Percentiles rank a stretch among this genome's conserved stretches.
Evolutionary conservation across 345 rosid genomes (phyloP).

Genomic region (Sisymbrium irio): DNA sequence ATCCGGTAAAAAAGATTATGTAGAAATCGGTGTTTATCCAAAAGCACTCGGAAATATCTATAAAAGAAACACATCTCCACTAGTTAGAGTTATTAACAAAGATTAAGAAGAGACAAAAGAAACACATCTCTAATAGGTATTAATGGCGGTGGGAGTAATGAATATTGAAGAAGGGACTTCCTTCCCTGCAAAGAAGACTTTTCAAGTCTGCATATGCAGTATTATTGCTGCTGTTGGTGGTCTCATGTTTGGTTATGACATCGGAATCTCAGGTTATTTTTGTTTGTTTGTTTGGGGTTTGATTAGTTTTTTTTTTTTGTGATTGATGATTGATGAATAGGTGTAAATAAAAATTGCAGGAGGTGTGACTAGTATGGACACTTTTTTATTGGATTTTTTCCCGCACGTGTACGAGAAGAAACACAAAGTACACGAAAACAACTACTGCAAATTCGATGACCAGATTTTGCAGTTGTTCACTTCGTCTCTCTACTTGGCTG

Average conservation of each 20-base stretch:
- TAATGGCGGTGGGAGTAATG: constrained; percentile 10
- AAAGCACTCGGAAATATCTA: neutral
- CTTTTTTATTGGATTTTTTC: constrained; percentile 60
- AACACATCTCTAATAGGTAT: neutral
- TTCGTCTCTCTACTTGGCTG: constrained; percentile 78
- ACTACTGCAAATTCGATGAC: constrained; percentile 72
- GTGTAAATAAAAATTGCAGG: constrained; percentile 35
- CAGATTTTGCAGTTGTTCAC: constrained; percentile 64
- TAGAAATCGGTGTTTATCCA: neutral
- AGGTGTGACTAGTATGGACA: constrained; percentile 81
- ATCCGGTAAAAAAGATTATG: neutral
- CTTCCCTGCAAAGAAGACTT: constrained; percentile 30
- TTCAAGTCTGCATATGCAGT: constrained; percentile 39
- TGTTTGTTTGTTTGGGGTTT: neutral
- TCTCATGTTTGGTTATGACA: constrained; percentile 65
- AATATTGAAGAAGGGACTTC: constrained; percentile 9
- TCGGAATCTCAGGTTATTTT: constrained; percentile 54
- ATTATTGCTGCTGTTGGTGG: constrained; percentile 72
- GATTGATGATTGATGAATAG: neutral
- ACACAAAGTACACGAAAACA: constrained; percentile 57
- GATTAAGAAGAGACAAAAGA: too few species aligned
- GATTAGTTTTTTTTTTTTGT: neutral
- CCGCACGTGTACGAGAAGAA: constrained; percentile 58
- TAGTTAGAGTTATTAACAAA: too few species aligned
- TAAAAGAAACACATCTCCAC: constrained; percentile 3